phyloP scores from a whole-genome alignment of 2,329 filamentous ascomycete species.

The Clarireedia sp. region DNA sequence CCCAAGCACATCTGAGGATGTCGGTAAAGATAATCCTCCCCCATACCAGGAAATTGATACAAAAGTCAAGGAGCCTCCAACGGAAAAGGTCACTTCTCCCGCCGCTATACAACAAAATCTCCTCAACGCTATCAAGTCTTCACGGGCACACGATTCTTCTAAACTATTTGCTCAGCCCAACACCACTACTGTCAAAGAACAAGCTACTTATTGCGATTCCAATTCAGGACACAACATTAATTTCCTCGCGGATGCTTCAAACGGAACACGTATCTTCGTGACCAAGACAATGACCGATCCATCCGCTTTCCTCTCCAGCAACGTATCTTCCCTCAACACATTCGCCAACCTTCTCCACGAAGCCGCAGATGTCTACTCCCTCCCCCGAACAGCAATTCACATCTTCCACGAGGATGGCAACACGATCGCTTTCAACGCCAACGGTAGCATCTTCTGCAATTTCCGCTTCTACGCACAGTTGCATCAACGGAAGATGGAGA shows the following conservation, averaged over 20 bases:
- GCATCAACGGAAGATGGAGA: slow-evolving; percentile 48
- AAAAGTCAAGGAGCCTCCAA: slow-evolving; percentile 11
- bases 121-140: slow-evolving; percentile 69
- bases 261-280: slow-evolving; percentile 68
- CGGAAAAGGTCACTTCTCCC: slow-evolving; percentile 48
- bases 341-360: slow-evolving; percentile 66
- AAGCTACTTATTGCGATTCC: slow-evolving; percentile 78
- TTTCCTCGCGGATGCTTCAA: slow-evolving; percentile 60
- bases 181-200: slow-evolving; percentile 69
- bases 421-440: slow-evolving; percentile 88
- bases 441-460: slow-evolving; percentile 89
- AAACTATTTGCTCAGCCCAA: slow-evolving; percentile 65
- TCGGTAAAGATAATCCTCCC: slow-evolving; percentile 19
- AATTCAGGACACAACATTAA: slow-evolving; percentile 65
- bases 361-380: slow-evolving; percentile 62
- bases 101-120: slow-evolving; percentile 61
- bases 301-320: slow-evolving; percentile 52
- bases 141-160: slow-evolving; percentile 67
- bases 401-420: slow-evolving; percentile 82
- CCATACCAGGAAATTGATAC: slow-evolving; percentile 20
- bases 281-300: slow-evolving; percentile 44
- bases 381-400: slow-evolving; percentile 63
- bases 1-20: slow-evolving; percentile 2
- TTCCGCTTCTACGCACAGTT: slow-evolving; percentile 77
- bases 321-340: slow-evolving; percentile 54